Percentiles rank a stretch among this genome's conserved stretches.
Evolutionary conservation across 2,329 filamentous ascomycete species (phyloP).

Genomic region (Hymenoscyphus infarciens): DNA sequence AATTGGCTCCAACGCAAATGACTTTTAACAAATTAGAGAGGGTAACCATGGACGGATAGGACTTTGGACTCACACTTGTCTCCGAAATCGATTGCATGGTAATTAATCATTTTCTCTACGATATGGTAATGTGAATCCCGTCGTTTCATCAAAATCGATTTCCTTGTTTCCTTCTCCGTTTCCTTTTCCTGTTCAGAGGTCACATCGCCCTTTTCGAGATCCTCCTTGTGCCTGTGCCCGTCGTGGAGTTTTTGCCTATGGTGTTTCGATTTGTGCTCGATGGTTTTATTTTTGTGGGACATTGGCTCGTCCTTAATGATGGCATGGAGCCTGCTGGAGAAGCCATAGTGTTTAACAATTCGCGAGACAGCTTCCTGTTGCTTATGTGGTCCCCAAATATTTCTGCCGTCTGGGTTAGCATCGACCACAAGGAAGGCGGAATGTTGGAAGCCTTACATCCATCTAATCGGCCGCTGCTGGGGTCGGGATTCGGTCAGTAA

Average conservation of each 20-base stretch:
- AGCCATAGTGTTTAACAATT: slow-evolving; percentile 61
- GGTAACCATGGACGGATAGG: not conserved
- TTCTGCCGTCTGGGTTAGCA: slow-evolving; percentile 41
- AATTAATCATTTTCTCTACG: slow-evolving; percentile 71
- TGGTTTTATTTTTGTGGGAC: not conserved
- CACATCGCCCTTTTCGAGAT: slow-evolving; percentile 17
- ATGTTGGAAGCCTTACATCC: slow-evolving; percentile 54
- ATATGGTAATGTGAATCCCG: slow-evolving; percentile 44
- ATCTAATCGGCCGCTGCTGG: slow-evolving; percentile 53
- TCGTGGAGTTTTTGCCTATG: slow-evolving; percentile 17
- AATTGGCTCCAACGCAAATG: slow-evolving; percentile 70
- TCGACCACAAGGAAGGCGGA: no score
- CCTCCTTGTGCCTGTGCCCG: slow-evolving; percentile 30
- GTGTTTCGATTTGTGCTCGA: not conserved
- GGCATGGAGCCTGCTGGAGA: slow-evolving; percentile 62
- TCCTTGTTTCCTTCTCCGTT: not conserved
- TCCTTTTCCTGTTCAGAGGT: slow-evolving; percentile 1
- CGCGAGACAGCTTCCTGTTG: slow-evolving; percentile 53
- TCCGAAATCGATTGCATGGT: slow-evolving; percentile 68
- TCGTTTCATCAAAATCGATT: not conserved
- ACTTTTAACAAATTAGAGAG: slow-evolving; percentile 41
- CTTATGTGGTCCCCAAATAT: slow-evolving; percentile 65
- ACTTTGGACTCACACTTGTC: slow-evolving; percentile 48
- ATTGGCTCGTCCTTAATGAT: slow-evolving; percentile 58
- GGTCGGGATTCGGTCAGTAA: slow-evolving; percentile 37